Conservation (phyloP, 805 yeast species). For the Teunomyces panamensis region DNA sequence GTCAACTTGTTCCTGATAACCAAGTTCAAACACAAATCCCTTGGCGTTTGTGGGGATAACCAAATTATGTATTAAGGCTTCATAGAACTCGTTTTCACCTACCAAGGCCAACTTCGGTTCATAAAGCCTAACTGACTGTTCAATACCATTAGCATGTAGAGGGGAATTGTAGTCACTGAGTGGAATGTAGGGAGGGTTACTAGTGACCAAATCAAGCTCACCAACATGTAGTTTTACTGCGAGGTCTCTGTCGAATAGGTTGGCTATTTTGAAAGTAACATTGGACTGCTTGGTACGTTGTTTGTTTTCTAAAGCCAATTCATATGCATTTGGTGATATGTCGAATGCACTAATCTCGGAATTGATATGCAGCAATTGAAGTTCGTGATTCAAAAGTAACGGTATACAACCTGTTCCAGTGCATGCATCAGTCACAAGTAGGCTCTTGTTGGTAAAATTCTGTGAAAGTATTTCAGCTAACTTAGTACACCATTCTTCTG, state of each 20-base stretch:
- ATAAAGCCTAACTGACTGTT: conserved; percentile 59
- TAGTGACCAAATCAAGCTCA: conserved; percentile 52
- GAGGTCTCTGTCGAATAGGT: conserved; percentile 11
- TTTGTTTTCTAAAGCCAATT: conserved; percentile 48
- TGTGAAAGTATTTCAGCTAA: conserved; percentile 23
- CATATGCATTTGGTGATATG: conserved; percentile 50
- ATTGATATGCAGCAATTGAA: conserved; percentile 10
- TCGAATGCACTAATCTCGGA: conserved; percentile 50
- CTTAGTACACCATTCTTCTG: conserved; percentile 80
- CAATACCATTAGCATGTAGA: conserved; percentile 40
- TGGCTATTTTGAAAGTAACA: conserved; percentile 10
- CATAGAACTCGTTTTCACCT: conserved; percentile 73
- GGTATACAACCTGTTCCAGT: conserved; percentile 91
- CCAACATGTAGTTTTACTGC: conserved; percentile 5
- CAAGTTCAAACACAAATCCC: conserved; percentile 77
- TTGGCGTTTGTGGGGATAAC: conserved; percentile 39
- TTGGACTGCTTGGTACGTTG: conserved; percentile 1
- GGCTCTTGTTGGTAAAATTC: conserved; percentile 6
- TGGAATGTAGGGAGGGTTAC: conserved; percentile 94
- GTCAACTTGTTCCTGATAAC: conserved; percentile 55
- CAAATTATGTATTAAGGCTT: conserved; percentile 48
- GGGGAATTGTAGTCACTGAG: conserved; percentile 37
- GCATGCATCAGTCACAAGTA: conserved; percentile 64
- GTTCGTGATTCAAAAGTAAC: conserved; percentile 38
- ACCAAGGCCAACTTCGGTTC: conserved; percentile 82